These are phyloP conservation scores for Lachancea thermotolerans DNA, from an alignment of 805 yeast species.

Conservation along the genomic window DNA sequence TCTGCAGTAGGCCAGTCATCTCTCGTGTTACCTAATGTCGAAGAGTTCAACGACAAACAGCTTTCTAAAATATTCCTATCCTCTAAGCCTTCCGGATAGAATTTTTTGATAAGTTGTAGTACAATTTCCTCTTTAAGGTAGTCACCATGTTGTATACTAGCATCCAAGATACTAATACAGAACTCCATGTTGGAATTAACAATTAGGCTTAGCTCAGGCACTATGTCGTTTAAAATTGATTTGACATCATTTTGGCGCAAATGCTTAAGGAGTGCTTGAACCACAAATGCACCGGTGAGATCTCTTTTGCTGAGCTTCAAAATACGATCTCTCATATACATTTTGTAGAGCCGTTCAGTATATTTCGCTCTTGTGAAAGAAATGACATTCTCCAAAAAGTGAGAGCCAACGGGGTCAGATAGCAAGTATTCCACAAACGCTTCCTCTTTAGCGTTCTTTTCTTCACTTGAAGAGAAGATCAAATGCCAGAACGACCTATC, in stretches of 20 bases:
- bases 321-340: conserved; percentile 70
- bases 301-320: conserved; percentile 71
- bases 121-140: conserved; percentile 58
- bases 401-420: conserved; percentile 89
- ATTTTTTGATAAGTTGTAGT: conserved; percentile 39
- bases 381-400: conserved; percentile 71
- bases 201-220: conserved; percentile 58
- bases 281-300: conserved; percentile 75
- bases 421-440: conserved; percentile 78
- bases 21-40: conserved; percentile 73
- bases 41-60: conserved; percentile 53
- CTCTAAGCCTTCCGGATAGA: conserved; percentile 35
- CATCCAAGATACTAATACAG: conserved; percentile 58
- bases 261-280: conserved; percentile 62
- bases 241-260: conserved; percentile 58
- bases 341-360: conserved; percentile 59
- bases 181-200: conserved; percentile 65
- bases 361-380: conserved; percentile 59
- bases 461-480: conserved; percentile 48
- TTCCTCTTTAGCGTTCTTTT: conserved; percentile 54
- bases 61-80: conserved; percentile 54
- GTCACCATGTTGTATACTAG: conserved; percentile 50
- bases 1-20: conserved; percentile 93
- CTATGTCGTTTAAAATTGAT: conserved; percentile 52
- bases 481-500: conserved; percentile 66